These are phyloP conservation scores for Rickenella mellea DNA, from an alignment of 768 basidiomycete genomes.

Conservation along the genomic window DNA sequence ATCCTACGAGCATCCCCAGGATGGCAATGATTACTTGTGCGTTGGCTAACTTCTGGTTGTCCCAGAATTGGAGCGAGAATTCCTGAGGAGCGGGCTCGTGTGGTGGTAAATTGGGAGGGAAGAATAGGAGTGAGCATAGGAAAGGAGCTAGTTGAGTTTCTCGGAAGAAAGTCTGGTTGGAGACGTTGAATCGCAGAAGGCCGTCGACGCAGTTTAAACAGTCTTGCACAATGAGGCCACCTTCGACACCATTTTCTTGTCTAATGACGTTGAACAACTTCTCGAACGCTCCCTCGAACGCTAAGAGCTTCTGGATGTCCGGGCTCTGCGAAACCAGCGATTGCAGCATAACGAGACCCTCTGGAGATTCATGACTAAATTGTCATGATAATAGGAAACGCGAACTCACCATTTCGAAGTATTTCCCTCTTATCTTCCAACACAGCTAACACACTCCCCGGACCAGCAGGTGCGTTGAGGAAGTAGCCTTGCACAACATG, in stretches of 20 bases:
- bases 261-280: slow-evolving; percentile 83
- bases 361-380: slow-evolving; percentile 26
- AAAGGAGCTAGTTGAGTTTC: slow-evolving; percentile 70
- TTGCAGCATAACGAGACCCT: slow-evolving; percentile 78
- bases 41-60: slow-evolving; percentile 80
- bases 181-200: slow-evolving; percentile 86
- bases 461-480: slow-evolving; percentile 72
- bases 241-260: slow-evolving; percentile 86
- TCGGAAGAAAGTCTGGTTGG: slow-evolving; percentile 98
- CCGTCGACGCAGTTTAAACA: slow-evolving; percentile 80
- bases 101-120: slow-evolving; percentile 51
- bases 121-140: slow-evolving; percentile 60
- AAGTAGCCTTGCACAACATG: slow-evolving; percentile 85
- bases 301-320: slow-evolving; percentile 93
- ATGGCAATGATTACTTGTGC: slow-evolving; percentile 71
- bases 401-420: slow-evolving; percentile 68
- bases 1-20: slow-evolving; percentile 77
- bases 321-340: slow-evolving; percentile 75
- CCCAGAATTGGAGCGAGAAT: slow-evolving; percentile 96
- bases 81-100: slow-evolving; percentile 66
- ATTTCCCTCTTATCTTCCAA: slow-evolving; percentile 85
- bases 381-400: slow-evolving; percentile 3
- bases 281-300: slow-evolving; percentile 96
- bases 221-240: slow-evolving; percentile 77
- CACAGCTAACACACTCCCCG: slow-evolving; percentile 59